Percentiles rank a stretch among this genome's conserved stretches.
phyloP scores from a whole-genome alignment of 2,329 filamentous ascomycete genomes.

The Curvularia sp. region DNA sequence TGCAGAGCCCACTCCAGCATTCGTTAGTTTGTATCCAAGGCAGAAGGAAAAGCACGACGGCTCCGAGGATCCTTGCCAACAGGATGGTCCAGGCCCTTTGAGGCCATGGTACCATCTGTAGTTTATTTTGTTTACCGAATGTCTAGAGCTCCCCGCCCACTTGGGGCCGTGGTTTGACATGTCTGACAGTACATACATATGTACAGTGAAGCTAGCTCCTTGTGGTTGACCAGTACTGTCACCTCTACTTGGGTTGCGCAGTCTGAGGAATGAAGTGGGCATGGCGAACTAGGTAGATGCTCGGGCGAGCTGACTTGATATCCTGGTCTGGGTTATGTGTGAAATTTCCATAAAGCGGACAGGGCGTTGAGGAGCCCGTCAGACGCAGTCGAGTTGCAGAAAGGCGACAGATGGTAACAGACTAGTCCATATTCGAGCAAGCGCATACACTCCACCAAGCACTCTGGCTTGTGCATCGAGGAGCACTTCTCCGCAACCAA shows the following conservation, averaged over 20 bases:
- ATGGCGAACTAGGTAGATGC: not conserved
- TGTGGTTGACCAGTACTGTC: not conserved
- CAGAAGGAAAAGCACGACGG: not conserved
- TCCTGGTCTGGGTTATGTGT: not conserved
- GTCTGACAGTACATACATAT: not conserved
- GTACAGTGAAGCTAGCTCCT: not conserved
- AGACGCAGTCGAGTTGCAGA: not conserved
- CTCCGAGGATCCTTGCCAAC: not conserved
- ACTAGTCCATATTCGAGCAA: not conserved
- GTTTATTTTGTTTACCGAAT: not conserved
- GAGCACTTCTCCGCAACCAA: not conserved
- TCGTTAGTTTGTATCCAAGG: not conserved
- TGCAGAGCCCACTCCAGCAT: not conserved
- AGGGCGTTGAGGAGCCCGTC: not conserved
- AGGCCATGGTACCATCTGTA: not conserved
- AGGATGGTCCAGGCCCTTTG: not conserved
- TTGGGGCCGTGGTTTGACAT: not conserved
- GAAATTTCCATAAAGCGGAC: not conserved
- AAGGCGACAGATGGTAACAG: not conserved
- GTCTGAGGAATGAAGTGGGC: not conserved
- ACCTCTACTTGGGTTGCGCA: not conserved
- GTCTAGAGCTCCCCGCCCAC: conserved; percentile 4
- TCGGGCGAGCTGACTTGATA: too few relatives aligned
- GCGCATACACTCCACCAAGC: not conserved
- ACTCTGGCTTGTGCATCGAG: not conserved